phyloP scores from a whole-genome alignment of 2,329 filamentous ascomycete genomes.

The Pseudopyrenochaeta lycopersici region DNA sequence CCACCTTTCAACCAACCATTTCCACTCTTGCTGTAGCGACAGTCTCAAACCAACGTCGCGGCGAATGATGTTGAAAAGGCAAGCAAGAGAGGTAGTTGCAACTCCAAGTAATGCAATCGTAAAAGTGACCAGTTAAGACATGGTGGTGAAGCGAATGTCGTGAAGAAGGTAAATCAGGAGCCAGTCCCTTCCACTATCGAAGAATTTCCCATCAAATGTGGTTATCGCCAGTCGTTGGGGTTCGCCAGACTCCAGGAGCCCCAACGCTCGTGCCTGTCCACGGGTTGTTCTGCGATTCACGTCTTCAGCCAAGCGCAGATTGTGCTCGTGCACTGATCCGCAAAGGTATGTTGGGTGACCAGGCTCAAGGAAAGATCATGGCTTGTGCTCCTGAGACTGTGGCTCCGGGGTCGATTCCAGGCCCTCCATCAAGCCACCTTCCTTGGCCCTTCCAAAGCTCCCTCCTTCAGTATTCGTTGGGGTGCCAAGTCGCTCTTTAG shows the following conservation, averaged over 20 bases:
- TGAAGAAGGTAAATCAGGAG: conserved; percentile 23
- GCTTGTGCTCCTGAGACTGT: conserved; percentile 13
- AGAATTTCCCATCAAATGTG: neutral
- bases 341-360: neutral
- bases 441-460: conserved; percentile 24
- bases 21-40: neutral
- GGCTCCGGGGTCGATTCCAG: conserved; percentile 28
- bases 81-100: neutral
- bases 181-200: conserved; percentile 9
- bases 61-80: neutral
- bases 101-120: conserved; percentile 26
- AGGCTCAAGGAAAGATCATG: conserved; percentile 12
- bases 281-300: neutral
- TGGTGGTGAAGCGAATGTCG: conserved; percentile 43
- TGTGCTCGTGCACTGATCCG: conserved; percentile 1
- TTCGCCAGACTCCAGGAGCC: neutral
- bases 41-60: neutral
- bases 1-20: neutral
- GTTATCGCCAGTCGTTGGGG: conserved; percentile 2
- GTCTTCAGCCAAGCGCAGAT: neutral
- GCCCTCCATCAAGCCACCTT: conserved; percentile 39
- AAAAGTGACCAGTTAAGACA: conserved; percentile 39
- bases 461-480: conserved; percentile 41
- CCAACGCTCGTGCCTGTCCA: too few relatives aligned
- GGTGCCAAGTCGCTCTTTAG: conserved; percentile 52